Evolutionary conservation across 164 flowering plant species (phyloP).

Genomic region (Hamamelis virginiana): DNA sequence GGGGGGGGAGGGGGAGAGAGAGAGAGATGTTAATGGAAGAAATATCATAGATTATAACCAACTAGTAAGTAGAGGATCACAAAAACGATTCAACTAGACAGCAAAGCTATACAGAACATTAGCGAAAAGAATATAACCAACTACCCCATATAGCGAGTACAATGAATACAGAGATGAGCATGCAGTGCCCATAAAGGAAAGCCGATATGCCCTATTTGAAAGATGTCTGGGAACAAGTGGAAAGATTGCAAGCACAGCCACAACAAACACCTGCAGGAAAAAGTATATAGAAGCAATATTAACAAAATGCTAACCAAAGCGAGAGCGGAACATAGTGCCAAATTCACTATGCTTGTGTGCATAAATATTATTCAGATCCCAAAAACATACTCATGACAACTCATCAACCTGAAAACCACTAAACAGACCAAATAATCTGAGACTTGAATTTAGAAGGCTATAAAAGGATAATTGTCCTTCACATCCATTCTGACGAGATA

Average conservation of each 20-base stretch:
- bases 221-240: slow-evolving; percentile 74
- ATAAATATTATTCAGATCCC: too few relatives aligned
- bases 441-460: too few relatives aligned
- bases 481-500: too few relatives aligned
- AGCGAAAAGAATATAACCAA: too few relatives aligned
- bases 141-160: slow-evolving; percentile 93
- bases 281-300: slow-evolving; percentile 1
- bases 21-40: slow-evolving; percentile 9
- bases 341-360: neutral
- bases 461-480: too few relatives aligned
- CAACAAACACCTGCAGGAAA: slow-evolving; percentile 69
- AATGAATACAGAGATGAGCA: slow-evolving; percentile 77
- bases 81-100: neutral
- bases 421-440: too few relatives aligned
- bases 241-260: slow-evolving; percentile 82
- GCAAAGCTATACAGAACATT: too few relatives aligned
- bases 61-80: slow-evolving; percentile 3
- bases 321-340: slow-evolving; percentile 2
- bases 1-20: neutral
- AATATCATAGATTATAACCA: neutral
- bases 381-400: too few relatives aligned
- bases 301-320: neutral
- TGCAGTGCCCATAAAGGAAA: slow-evolving; percentile 86
- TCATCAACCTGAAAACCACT: too few relatives aligned
- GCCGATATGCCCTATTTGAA: slow-evolving; percentile 79